Conservation (phyloP, 2,329 filamentous ascomycete species). For the Fusarium gaditjirri region DNA sequence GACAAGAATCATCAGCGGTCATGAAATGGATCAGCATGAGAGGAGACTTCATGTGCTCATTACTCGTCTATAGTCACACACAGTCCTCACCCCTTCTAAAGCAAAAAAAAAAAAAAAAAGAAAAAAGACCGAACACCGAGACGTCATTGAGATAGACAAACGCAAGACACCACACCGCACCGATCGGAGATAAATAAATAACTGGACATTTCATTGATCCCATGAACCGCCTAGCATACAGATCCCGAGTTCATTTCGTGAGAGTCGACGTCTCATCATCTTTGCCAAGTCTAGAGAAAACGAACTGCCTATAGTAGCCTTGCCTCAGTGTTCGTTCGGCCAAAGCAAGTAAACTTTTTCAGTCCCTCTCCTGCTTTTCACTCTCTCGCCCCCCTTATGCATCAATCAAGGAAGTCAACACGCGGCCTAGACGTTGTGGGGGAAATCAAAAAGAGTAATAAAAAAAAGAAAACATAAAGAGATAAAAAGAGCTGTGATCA, state of each 20-base stretch:
- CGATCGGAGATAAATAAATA: constrained; percentile 19
- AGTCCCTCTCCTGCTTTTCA: constrained; percentile 20
- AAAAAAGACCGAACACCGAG: constrained; percentile 26
- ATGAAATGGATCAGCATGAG: not conserved
- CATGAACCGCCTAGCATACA: constrained; percentile 44
- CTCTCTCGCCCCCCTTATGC: constrained; percentile 2
- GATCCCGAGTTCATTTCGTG: constrained; percentile 22
- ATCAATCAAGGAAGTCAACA: constrained; percentile 10
- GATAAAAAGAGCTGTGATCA: constrained; percentile 44
- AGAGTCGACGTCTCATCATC: constrained; percentile 27
- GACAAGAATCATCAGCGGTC: not conserved
- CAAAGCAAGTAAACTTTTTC: constrained; percentile 28
- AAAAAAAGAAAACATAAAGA: constrained; percentile 32
- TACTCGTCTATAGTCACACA: constrained; percentile 35
- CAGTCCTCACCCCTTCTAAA: constrained; percentile 3
- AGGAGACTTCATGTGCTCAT: constrained; percentile 32
- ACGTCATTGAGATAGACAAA: constrained; percentile 7
- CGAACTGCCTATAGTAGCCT: constrained; percentile 10
- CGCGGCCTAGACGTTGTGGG: constrained; percentile 28
- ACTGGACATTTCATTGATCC: constrained; percentile 45
- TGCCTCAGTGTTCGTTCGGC: not conserved
- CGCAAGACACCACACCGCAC: not conserved
- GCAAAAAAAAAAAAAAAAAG: no score
- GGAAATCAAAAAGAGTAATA: constrained; percentile 33
- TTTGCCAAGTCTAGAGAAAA: constrained; percentile 25